Conservation (phyloP, 2,329 filamentous ascomycete genomes). For the Polychaeton citri region DNA sequence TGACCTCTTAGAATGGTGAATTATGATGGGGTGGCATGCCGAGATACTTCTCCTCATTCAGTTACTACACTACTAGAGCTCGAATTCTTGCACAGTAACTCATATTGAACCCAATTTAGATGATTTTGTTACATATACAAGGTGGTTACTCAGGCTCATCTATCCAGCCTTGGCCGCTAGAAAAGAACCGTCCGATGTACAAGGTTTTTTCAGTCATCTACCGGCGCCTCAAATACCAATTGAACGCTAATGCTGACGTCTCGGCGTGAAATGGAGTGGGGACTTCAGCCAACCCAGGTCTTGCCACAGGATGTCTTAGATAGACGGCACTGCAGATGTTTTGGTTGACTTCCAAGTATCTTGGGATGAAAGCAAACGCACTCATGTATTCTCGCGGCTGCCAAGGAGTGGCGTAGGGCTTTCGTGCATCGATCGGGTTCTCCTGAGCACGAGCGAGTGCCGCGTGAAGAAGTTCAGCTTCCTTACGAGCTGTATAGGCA, state of each 20-base stretch:
- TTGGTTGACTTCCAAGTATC: slow-evolving; percentile 95
- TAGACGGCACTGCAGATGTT: slow-evolving; percentile 94
- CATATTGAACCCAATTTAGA: no score
- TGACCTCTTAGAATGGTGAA: no score
- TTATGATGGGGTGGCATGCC: no score
- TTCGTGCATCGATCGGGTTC: slow-evolving; percentile 62
- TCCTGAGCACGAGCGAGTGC: slow-evolving; percentile 51
- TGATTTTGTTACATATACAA: no score
- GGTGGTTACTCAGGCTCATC: no score
- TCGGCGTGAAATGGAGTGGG: slow-evolving; percentile 65
- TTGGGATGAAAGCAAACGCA: slow-evolving; percentile 86
- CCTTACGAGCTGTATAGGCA: slow-evolving; percentile 38
- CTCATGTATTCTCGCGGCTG: slow-evolving; percentile 72
- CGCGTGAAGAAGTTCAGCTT: slow-evolving; percentile 40
- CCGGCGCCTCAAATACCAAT: slow-evolving; percentile 81
- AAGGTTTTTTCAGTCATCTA: slow-evolving; percentile 27
- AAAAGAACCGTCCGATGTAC: neutral
- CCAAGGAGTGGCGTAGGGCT: slow-evolving; percentile 91
- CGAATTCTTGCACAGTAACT: no score
- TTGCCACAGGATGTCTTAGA: slow-evolving; percentile 80
- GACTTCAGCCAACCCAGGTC: slow-evolving; percentile 58
- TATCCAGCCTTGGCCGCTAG: no score
- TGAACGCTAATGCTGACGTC: slow-evolving; percentile 71
- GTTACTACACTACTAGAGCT: no score
- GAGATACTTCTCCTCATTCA: no score